Evolutionary conservation across 148 eudicot genomes (phyloP).

Genomic region (Vaccinium corymbosum): DNA sequence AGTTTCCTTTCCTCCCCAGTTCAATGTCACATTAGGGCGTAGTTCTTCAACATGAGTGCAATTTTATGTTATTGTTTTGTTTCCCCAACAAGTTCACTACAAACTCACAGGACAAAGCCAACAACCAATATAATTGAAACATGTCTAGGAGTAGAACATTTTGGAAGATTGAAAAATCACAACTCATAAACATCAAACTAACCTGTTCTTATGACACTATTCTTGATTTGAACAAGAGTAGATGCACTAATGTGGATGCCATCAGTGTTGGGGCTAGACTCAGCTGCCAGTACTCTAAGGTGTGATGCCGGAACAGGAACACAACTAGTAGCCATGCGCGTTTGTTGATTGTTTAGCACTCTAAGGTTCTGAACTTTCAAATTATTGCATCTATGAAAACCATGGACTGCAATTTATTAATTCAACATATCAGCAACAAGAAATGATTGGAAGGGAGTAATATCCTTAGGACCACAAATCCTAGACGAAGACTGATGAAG

Average conservation of each 20-base stretch:
- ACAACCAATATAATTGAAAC: neutral
- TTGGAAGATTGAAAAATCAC: neutral
- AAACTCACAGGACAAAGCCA: neutral
- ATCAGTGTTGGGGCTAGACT: slow-evolving; percentile 88
- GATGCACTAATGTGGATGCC: slow-evolving; percentile 88
- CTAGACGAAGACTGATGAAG: neutral
- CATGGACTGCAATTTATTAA: neutral
- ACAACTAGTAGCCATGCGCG: slow-evolving; percentile 70
- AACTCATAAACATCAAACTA: slow-evolving; percentile 10
- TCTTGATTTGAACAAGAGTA: slow-evolving; percentile 45
- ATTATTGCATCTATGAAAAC: too few species aligned
- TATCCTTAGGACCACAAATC: neutral
- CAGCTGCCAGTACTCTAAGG: slow-evolving; percentile 56
- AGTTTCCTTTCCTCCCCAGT: neutral
- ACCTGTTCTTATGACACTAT: slow-evolving; percentile 66
- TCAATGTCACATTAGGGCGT: neutral
- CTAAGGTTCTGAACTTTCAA: slow-evolving; percentile 51
- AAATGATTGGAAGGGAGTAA: neutral
- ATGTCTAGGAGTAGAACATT: neutral
- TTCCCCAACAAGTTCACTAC: neutral
- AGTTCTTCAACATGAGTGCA: neutral
- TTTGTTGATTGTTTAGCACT: slow-evolving; percentile 69
- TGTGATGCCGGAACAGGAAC: slow-evolving; percentile 36
- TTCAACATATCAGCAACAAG: neutral
- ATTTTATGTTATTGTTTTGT: neutral